These are phyloP conservation scores for Umbellularia californica DNA, from an alignment of 164 flowering plant genomes.

Conservation along the genomic window DNA sequence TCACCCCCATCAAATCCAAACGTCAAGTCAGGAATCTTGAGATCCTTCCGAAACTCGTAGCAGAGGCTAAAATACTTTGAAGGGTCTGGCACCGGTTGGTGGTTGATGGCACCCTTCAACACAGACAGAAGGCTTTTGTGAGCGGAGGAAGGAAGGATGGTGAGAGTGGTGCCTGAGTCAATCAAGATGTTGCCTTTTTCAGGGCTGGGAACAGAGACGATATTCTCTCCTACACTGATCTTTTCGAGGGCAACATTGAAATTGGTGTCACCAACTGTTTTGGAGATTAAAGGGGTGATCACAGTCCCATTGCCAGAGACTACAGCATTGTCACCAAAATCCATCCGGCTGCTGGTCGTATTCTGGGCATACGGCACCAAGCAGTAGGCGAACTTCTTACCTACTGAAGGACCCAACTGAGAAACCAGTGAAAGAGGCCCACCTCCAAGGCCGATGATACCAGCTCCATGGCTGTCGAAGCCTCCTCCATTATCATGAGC, in stretches of 20 bases:
- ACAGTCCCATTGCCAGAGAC: conserved; percentile 31
- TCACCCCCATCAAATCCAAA: conserved; percentile 35
- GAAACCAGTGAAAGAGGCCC: conserved; percentile 38
- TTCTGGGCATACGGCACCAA: conserved; percentile 20
- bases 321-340: conserved; percentile 31
- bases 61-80: conserved; percentile 6
- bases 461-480: conserved; percentile 24
- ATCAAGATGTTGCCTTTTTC: conserved; percentile 47
- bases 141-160: conserved; percentile 17
- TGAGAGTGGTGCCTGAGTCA: conserved; percentile 60
- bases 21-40: conserved; percentile 18
- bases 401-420: conserved; percentile 29
- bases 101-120: conserved; percentile 4
- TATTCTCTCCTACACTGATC: conserved; percentile 34
- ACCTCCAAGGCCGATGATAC: conserved; percentile 57
- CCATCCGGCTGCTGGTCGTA: conserved; percentile 19
- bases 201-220: background rate
- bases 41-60: conserved; percentile 2
- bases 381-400: conserved; percentile 58
- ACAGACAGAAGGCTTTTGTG: conserved; percentile 15
- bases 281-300: conserved; percentile 32
- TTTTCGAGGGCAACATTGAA: conserved; percentile 41
- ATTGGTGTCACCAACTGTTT: conserved; percentile 15
- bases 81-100: background rate
- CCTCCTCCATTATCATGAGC: conserved; percentile 38